Evolutionary conservation across 352 stramenopile species (phyloP).

Genomic region (Pythium aquatile): DNA sequence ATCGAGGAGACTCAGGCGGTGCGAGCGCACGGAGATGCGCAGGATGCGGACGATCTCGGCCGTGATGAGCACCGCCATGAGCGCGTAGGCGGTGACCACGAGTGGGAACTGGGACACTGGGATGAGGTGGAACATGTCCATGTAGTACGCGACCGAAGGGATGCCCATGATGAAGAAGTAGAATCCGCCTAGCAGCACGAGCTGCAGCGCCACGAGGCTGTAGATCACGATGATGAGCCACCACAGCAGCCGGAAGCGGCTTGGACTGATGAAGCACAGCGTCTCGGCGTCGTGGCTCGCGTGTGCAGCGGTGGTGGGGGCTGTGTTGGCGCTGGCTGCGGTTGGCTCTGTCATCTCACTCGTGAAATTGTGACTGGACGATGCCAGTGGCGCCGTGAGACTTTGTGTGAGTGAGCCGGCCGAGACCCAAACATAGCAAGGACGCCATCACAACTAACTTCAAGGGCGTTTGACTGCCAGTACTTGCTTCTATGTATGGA

Average conservation of each 20-base stretch:
- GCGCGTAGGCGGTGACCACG: slow-evolving; percentile 11
- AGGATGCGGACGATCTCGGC: slow-evolving; percentile 2
- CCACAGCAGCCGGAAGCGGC: slow-evolving; percentile 2
- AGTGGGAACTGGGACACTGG: slow-evolving; percentile 9
- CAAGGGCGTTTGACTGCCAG: background rate
- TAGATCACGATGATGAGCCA: slow-evolving; percentile 14
- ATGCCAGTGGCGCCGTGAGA: too few relatives aligned
- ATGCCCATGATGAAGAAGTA: slow-evolving; percentile 21
- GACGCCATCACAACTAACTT: too few relatives aligned
- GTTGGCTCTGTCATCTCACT: background rate
- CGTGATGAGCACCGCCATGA: slow-evolving; percentile 4
- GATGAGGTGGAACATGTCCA: slow-evolving; percentile 22
- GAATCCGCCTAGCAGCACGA: slow-evolving; percentile 12
- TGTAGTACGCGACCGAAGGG: slow-evolving; percentile 22
- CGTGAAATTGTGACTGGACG: background rate
- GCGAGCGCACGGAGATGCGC: background rate
- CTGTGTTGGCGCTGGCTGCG: background rate
- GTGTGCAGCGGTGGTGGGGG: background rate
- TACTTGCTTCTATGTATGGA: background rate
- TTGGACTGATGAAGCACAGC: background rate
- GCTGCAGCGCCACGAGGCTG: slow-evolving; percentile 11
- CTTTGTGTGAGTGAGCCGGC: too few relatives aligned
- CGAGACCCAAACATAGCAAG: too few relatives aligned
- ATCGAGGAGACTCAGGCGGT: slow-evolving; percentile 6
- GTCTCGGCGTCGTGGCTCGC: background rate